Base-by-base conservation (phyloP, 148 eudicot species). In the Persicaria tinctoria region DNA sequence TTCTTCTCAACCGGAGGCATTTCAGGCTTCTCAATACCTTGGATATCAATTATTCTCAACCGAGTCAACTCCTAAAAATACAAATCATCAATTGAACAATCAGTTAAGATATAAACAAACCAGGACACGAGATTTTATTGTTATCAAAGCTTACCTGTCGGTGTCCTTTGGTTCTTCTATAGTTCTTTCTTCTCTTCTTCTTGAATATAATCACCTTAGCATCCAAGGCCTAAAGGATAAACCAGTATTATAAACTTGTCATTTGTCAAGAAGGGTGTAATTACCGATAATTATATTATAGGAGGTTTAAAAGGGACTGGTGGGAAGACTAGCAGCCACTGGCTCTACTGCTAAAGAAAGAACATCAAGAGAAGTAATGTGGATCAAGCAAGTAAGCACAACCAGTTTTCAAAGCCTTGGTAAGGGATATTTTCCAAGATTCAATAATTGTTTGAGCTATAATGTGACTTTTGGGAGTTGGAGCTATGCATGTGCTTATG, bases 151-250 rank as follows among this genome's bases (percentile, higher is more conserved):
- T 79, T 82, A 94, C 98, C 96, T 95, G 98, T 41, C 98, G 83
- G 77, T 95, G 98, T 68, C 98, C 98, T 63, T 85, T 95, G 14
- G 90, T 90, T 79, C 97, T 83, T 46, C 98, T 83, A 78, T 95
- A 95, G 83, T 95, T 95, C 97, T 95, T 95, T 76, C 98, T 84
- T 71, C 96, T 87, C 88, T 90, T 95, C 81, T 95, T 95, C 87
- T 95, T 95, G 74, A 95, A 95, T 80, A 95, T 92, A 72, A 95
- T 86, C 66, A 92, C 97, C 82, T 95, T 95, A 49, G 98, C 98
- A 86, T 95, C 96, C 76, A 95, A 80, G 57, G 98, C 98, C 97
- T 95, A 85, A 63, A 72, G 64, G 69, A 68, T 20, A 46, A 51
- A 50, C 66, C 20, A 3, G 9, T 66, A 44, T 10, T 16, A 32